Percentiles rank a stretch among this genome's conserved stretches.
Evolutionary conservation across 352 stramenopile genomes (phyloP).

Genomic region (Phytophthora hibernalis): DNA sequence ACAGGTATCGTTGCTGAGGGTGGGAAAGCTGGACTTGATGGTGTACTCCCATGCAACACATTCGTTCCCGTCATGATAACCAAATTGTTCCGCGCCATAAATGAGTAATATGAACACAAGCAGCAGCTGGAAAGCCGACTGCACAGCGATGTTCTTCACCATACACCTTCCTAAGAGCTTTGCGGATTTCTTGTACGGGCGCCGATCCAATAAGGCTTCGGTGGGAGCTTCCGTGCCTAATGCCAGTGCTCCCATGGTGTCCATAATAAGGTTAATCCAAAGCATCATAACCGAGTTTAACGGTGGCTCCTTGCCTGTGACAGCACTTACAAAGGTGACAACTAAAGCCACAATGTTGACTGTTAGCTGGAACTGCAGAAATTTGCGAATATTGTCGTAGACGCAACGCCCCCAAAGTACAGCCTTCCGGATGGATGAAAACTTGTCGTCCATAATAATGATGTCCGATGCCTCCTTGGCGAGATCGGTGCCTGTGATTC

Average conservation of each 20-base stretch:
- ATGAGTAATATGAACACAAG: constrained; percentile 85
- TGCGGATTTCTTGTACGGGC: constrained; percentile 77
- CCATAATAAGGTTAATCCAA: constrained; percentile 91
- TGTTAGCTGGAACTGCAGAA: constrained; percentile 86
- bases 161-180: constrained; percentile 67
- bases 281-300: constrained; percentile 91
- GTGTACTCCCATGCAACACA: constrained; percentile 55
- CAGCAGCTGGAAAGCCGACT: constrained; percentile 79
- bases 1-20: constrained; percentile 50
- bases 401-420: constrained; percentile 85
- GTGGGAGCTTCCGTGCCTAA: constrained; percentile 78
- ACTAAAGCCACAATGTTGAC: constrained; percentile 86
- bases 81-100: constrained; percentile 67
- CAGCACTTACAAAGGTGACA: constrained; percentile 80
- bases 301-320: constrained; percentile 84
- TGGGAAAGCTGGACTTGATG: constrained; percentile 59
- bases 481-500: constrained; percentile 81
- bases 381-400: constrained; percentile 89
- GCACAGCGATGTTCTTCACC: constrained; percentile 79
- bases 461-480: constrained; percentile 88
- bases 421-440: constrained; percentile 82
- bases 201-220: constrained; percentile 64
- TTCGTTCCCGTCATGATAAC: constrained; percentile 61
- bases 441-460: constrained; percentile 90
- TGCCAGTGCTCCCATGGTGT: constrained; percentile 80